Conservation (phyloP, 345 rosid species). For the Trapa bicornis region DNA sequence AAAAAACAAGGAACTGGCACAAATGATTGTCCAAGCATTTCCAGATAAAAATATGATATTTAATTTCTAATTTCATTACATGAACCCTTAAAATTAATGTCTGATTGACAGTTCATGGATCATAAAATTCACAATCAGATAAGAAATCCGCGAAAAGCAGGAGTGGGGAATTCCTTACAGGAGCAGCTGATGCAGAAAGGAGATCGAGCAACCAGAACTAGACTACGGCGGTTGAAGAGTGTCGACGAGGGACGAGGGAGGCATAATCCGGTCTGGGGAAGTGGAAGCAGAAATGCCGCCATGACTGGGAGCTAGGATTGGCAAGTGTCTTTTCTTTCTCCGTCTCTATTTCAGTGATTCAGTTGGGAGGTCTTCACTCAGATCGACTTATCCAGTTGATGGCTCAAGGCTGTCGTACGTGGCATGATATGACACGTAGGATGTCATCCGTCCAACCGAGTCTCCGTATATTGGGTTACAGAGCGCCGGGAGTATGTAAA, state of each 20-base stretch:
- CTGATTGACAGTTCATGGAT: neutral
- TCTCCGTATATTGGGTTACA: neutral
- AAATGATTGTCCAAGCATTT: neutral
- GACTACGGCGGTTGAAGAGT: constrained; percentile 12
- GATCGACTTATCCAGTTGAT: constrained; percentile 19
- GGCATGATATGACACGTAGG: constrained; percentile 23
- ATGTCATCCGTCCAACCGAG: neutral
- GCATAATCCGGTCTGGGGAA: constrained; percentile 5
- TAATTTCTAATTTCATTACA: neutral
- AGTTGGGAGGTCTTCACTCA: neutral
- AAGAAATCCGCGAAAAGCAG: neutral
- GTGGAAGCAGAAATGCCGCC: constrained; percentile 8
- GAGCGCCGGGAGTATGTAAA: neutral
- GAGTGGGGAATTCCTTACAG: constrained; percentile 17
- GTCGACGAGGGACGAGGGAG: constrained; percentile 9
- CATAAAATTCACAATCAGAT: neutral
- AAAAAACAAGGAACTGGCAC: neutral
- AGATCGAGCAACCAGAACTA: constrained; percentile 13
- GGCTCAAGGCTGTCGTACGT: constrained; percentile 21
- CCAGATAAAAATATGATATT: neutral
- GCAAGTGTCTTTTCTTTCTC: constrained; percentile 6
- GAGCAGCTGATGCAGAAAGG: constrained; percentile 33
- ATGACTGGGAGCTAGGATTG: neutral
- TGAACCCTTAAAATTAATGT: too few relatives aligned
- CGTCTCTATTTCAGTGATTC: constrained; percentile 1